Evolutionary conservation across 176 grass and related monocot genomes (phyloP), one percentile per base, ranked within the genome.

Genomic region (Avena atlantica): DNA sequence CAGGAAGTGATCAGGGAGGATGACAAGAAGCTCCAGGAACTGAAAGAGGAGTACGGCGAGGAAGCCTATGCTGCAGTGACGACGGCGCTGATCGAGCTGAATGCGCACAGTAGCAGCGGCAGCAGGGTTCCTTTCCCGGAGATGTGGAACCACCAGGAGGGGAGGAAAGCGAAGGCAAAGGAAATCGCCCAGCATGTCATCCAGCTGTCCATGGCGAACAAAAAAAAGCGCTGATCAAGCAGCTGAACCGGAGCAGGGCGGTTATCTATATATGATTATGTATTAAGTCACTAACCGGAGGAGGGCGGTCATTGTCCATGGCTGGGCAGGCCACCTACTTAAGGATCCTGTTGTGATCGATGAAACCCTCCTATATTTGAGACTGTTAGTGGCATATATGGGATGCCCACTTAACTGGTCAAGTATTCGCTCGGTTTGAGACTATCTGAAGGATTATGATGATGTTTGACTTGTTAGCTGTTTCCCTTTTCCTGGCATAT

Each of bases 1-100:
- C 63, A 97, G 93, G 67, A 90, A 84, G 83, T 87, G 23, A 86
- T 97, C 47, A 64, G 74, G 15, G 89, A 97, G 53, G 91, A 83
- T 63, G 95, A 97, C 20, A 20, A 61, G 50, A 90, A 92, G 57
- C 87, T 93, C 11, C 85, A 78, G 70, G 31, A 58, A 40, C 83
- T 97, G 23, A 93, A 89, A 66, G 65, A 92, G 56, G 87, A 87
- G 64, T 16, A 81, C 0, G 83, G 91, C 37, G 58, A 85, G 52
- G 93, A 90, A 74, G 83, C 76, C 50, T 93, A 90, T 80, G 44
- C 67, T 37, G 91, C 87, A 2, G 93, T 97, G 44, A 84, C 78
- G 19, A 89, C 25, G 52, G 91, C 72, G 3, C 57, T 97, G n/a
- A 23, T 80, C 1, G 91, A 95, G 64, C 85, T 97, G 17, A 88